Conservation (phyloP, 139 green algal species). For the Spirogloea muscicola region DNA sequence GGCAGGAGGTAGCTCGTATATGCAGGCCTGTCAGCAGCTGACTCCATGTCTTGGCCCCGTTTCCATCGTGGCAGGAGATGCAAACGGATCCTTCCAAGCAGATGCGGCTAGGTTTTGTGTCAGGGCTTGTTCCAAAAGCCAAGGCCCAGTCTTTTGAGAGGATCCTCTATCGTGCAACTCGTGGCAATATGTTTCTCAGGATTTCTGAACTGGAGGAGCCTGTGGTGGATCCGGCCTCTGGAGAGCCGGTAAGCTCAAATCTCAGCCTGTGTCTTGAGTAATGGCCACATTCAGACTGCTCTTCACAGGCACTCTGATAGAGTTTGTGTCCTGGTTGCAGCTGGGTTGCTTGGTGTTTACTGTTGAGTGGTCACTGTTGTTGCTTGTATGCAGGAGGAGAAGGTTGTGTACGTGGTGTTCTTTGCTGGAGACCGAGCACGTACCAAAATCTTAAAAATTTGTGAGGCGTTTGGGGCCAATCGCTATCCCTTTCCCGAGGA, state of each 20-base stretch:
- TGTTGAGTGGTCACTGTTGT: too few relatives aligned
- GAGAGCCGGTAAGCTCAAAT: conserved; percentile 74
- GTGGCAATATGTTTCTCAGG: conserved; percentile 97
- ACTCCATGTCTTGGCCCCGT: too few relatives aligned
- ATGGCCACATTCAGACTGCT: neutral
- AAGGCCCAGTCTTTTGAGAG: conserved; percentile 86
- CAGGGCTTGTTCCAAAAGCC: conserved; percentile 77
- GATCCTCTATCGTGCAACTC: conserved; percentile 93
- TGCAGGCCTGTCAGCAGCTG: too few relatives aligned
- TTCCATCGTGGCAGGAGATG: conserved; percentile 34
- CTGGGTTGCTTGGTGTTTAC: too few relatives aligned
- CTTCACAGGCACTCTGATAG: neutral
- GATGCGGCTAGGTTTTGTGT: conserved; percentile 83
- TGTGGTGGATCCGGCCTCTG: conserved; percentile 72
- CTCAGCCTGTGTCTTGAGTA: neutral
- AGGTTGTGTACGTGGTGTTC: conserved; percentile 96
- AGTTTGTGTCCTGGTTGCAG: neutral
- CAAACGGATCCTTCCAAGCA: conserved; percentile 43
- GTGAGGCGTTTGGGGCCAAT: conserved; percentile 90
- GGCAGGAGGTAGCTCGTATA: too few relatives aligned
- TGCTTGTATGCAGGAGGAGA: conserved; percentile 54
- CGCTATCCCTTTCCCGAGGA: conserved; percentile 97
- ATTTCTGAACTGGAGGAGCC: conserved; percentile 57
- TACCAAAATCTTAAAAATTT: conserved; percentile 94
- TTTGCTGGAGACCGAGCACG: conserved; percentile 88